Evolutionary conservation across 768 basidiomycete species (phyloP).

Genomic region (Chalciporus chontae): DNA sequence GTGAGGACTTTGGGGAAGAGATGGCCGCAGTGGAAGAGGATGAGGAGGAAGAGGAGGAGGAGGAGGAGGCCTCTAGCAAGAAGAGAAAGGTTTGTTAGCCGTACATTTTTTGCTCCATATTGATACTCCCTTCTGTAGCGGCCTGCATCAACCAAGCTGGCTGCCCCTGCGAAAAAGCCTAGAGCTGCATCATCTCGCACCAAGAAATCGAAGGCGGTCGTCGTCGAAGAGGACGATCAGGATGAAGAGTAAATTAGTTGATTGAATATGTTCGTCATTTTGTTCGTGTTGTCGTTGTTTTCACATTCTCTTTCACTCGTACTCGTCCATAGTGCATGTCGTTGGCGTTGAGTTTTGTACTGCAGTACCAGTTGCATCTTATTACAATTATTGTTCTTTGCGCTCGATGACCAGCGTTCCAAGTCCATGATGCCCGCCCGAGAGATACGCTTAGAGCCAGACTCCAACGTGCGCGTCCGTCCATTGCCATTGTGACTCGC

Average conservation of each 20-base stretch:
- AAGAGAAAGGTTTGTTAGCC: constrained; percentile 62
- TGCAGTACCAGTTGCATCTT: constrained; percentile 3
- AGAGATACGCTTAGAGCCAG: too few species aligned
- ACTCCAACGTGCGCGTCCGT: too few species aligned
- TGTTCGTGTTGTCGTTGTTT: constrained; percentile 8
- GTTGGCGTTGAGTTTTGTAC: constrained; percentile 2
- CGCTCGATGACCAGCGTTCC: not conserved
- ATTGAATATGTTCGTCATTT: not conserved
- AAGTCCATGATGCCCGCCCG: too few species aligned
- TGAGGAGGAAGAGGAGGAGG: constrained; percentile 44
- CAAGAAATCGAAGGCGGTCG: constrained; percentile 43
- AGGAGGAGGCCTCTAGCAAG: constrained; percentile 40
- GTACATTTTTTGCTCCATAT: not conserved
- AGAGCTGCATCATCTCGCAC: constrained; percentile 26
- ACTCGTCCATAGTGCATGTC: constrained; percentile 1
- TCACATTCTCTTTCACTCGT: not conserved
- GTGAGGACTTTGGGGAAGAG: constrained; percentile 46
- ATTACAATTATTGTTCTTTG: not conserved
- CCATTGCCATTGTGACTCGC: too few species aligned
- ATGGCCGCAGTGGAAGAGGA: constrained; percentile 46
- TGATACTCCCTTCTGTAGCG: constrained; percentile 30
- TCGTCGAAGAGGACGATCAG: constrained; percentile 42
- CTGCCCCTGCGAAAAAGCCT: constrained; percentile 40
- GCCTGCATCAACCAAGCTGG: constrained; percentile 43
- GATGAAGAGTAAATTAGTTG: constrained; percentile 24